Evolutionary conservation across 2,329 filamentous ascomycete genomes (phyloP), one percentile per base, ranked within the genome.

Genomic region (Bipolaris bicolor): DNA sequence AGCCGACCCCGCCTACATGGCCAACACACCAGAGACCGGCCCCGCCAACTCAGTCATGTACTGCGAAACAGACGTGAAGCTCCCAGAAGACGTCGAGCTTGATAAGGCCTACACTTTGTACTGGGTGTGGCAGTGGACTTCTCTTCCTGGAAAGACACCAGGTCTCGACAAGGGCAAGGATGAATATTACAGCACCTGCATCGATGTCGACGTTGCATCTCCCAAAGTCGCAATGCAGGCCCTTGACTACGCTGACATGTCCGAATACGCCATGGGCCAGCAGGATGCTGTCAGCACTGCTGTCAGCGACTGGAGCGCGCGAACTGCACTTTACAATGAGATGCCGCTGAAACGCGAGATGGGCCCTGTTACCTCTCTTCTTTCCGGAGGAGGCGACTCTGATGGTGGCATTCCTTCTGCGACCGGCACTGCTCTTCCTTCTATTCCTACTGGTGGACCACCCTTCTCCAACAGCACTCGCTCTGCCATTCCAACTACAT

Each of bases 71-170:
- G 88, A 95, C 70, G 80, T 97, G 46, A 82, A 88, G 69, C 80
- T 99, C 13, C 95, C 95, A 0, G 71, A 80, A 5, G 84, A 90
- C 65, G 80, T 86, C 45, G 76, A 83, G n/a, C 75, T 81, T 9
- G 86, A 87, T 43, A 84, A 87, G 29, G 83, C 83, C 26, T 91
- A 93, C 74, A 94, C 92, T 3, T 78, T 97, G 49, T 96, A 97
- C 81, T 98, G 94, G 94, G 89, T 97, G 44, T 98, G 95, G 95
- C 90, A 96, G 76, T 99, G 92, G 91, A 71, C 77, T 79, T 67
- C 67, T 6, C 56, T 59, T 7, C 57, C 73, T 7, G 69, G 73
- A 69, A 37, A 76, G 73, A 61, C 76, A 70, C 63, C 77, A 75
- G 58, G 76, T 16, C 68, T 76, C 20, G 76, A 76, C 0, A 64